Percentiles rank a stretch among this genome's conserved stretches.
These are phyloP conservation scores for Triticum monococcum DNA, from an alignment of 176 grass and related monocot species.

Conservation along the genomic window DNA sequence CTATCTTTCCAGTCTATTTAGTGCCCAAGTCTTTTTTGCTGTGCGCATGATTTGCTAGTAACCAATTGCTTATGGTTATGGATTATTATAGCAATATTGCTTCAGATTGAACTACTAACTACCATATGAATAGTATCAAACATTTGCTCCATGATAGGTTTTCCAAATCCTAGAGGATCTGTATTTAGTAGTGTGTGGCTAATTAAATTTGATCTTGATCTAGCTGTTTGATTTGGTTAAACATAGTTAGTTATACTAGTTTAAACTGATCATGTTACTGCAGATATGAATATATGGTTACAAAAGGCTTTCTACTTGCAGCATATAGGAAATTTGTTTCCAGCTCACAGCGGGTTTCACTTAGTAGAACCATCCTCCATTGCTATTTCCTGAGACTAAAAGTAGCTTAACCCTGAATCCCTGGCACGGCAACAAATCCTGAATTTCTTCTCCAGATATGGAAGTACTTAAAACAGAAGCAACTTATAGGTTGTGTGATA, in stretches of 20 bases:
- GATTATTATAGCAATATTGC: not conserved
- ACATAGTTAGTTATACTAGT: not conserved
- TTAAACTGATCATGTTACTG: not conserved
- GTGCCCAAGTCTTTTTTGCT: not conserved
- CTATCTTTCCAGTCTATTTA: constrained; percentile 5
- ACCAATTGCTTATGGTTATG: not conserved
- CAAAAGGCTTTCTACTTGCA: not conserved
- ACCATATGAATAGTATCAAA: not conserved
- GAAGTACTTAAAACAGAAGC: not conserved
- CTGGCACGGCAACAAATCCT: not conserved
- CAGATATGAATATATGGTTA: not conserved
- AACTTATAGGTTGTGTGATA: not conserved
- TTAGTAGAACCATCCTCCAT: not conserved
- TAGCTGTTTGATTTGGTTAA: not conserved
- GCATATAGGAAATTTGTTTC: not conserved
- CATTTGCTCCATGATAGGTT: not conserved
- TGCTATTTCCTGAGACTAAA: not conserved
- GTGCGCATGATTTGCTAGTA: not conserved
- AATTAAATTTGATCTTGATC: not conserved
- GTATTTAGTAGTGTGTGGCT: not conserved
- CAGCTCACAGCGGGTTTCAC: not conserved
- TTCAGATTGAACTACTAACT: constrained; percentile 10
- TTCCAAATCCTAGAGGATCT: not conserved
- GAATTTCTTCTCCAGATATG: constrained; percentile 4
- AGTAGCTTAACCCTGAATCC: constrained; percentile 2